These are phyloP conservation scores for Gigaspora rosea DNA, from an alignment of 192 early-diverging fungal species.

Conservation along the genomic window DNA sequence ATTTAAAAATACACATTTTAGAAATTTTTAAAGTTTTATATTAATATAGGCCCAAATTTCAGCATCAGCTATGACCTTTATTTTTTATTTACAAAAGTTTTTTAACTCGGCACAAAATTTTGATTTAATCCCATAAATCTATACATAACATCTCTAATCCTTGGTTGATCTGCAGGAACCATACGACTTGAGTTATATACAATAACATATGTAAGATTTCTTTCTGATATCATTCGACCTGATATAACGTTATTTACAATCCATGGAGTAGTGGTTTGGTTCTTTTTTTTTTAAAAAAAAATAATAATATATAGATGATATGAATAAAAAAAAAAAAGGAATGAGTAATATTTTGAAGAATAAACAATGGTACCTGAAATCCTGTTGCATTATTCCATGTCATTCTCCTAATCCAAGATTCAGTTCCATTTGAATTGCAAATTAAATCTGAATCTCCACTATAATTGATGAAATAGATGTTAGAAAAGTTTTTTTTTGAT, in stretches of 20 bases:
- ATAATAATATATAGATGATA: slow-evolving; percentile 1
- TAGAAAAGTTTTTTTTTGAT: neutral
- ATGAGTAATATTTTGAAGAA: neutral
- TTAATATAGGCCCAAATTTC: too few relatives aligned
- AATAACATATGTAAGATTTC: slow-evolving; percentile 78
- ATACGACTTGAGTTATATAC: slow-evolving; percentile 87
- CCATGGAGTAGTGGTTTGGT: slow-evolving; percentile 43
- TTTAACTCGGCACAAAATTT: too few relatives aligned
- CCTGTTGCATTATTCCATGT: slow-evolving; percentile 65
- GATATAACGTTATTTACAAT: slow-evolving; percentile 43
- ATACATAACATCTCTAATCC: slow-evolving; percentile 85
- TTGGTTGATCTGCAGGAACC: slow-evolving; percentile 87
- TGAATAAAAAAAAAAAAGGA: neutral
- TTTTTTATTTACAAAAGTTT: too few relatives aligned
- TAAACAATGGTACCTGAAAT: slow-evolving; percentile 47
- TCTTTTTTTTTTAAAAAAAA: slow-evolving; percentile 2
- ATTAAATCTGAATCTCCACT: slow-evolving; percentile 82
- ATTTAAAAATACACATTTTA: too few relatives aligned
- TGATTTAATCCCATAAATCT: slow-evolving; percentile 66
- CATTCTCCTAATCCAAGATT: slow-evolving; percentile 64
- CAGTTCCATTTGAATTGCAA: slow-evolving; percentile 76
- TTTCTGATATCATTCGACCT: slow-evolving; percentile 46
- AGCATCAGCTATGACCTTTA: too few relatives aligned
- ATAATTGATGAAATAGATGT: neutral
- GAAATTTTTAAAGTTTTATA: too few relatives aligned